These are phyloP conservation scores for Datisca glomerata DNA, from an alignment of 306 rosid species.

Conservation along the genomic window DNA sequence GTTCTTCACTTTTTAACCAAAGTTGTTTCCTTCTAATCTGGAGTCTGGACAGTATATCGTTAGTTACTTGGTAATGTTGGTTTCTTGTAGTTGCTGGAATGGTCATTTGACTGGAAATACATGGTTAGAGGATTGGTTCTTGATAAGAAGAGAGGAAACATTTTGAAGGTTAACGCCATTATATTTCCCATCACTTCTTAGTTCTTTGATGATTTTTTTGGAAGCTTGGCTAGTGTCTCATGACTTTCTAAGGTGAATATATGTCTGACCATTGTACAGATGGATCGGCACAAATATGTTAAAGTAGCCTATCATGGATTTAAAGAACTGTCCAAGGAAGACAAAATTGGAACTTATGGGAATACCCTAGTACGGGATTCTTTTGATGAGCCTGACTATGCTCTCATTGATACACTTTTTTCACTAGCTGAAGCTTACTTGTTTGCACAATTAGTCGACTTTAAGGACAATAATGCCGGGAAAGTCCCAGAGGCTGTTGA, in stretches of 20 bases:
- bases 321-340: constrained; percentile 81
- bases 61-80: constrained; percentile 14
- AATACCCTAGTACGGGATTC: constrained; percentile 79
- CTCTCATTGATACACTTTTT: constrained; percentile 87
- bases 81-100: constrained; percentile 57
- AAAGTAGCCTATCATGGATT: constrained; percentile 98
- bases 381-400: constrained; percentile 92
- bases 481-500: constrained; percentile 44
- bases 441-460: constrained; percentile 91
- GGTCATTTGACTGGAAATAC: constrained; percentile 89
- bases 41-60: constrained; percentile 2
- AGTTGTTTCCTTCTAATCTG: no score
- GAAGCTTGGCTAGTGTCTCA: constrained; percentile 4
- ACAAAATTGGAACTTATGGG: constrained; percentile 82
- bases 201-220: neutral
- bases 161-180: constrained; percentile 67
- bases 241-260: constrained; percentile 10
- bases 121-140: constrained; percentile 99
- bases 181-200: neutral
- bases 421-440: constrained; percentile 94
- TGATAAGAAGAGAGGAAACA: constrained; percentile 94
- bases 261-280: constrained; percentile 34
- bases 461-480: constrained; percentile 52
- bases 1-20: neutral
- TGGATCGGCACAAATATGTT: constrained; percentile 99